These are phyloP conservation scores for Fusarium drepaniforme DNA, from an alignment of 2,329 filamentous ascomycete species.

Conservation along the genomic window DNA sequence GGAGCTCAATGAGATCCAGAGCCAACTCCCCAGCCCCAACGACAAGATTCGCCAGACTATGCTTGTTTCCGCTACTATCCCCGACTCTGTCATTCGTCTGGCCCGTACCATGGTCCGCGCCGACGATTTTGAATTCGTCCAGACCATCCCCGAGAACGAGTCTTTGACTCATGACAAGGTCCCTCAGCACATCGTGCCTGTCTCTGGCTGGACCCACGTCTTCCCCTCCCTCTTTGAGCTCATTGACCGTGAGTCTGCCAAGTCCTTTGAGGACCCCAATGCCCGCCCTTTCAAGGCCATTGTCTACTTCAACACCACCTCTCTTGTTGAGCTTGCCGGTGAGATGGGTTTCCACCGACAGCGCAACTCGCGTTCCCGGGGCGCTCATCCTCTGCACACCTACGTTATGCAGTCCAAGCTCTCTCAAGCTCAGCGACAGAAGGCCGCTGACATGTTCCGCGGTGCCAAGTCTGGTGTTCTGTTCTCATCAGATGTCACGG, in stretches of 20 bases:
- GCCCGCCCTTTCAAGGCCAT: constrained; percentile 91
- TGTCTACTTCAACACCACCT: constrained; percentile 87
- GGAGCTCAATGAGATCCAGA: constrained; percentile 72
- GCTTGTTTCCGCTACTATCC: constrained; percentile 95
- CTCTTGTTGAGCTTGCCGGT: constrained; percentile 74
- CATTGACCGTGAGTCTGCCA: constrained; percentile 68
- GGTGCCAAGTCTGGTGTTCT: constrained; percentile 71
- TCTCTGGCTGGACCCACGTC: constrained; percentile 79
- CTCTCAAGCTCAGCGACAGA: constrained; percentile 76
- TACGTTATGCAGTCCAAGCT: constrained; percentile 81
- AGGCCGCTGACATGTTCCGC: constrained; percentile 79
- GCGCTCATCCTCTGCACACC: constrained; percentile 54
- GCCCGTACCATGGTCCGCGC: constrained; percentile 84
- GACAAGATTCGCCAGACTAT: constrained; percentile 86
- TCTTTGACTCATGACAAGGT: constrained; percentile 86
- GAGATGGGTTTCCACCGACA: constrained; percentile 61
- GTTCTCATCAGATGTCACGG: constrained; percentile 84
- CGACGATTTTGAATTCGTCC: constrained; percentile 86
- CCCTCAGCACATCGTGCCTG: constrained; percentile 80
- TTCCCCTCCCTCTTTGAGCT: constrained; percentile 85
- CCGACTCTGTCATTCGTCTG: constrained; percentile 82
- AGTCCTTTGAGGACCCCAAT: constrained; percentile 53
- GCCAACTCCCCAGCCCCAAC: constrained; percentile 70
- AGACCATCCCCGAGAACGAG: constrained; percentile 88
- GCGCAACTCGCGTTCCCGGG: constrained; percentile 54